phyloP scores from a whole-genome alignment of 495 filamentous ascomycete species.

The Penicillium egyptiacum region DNA sequence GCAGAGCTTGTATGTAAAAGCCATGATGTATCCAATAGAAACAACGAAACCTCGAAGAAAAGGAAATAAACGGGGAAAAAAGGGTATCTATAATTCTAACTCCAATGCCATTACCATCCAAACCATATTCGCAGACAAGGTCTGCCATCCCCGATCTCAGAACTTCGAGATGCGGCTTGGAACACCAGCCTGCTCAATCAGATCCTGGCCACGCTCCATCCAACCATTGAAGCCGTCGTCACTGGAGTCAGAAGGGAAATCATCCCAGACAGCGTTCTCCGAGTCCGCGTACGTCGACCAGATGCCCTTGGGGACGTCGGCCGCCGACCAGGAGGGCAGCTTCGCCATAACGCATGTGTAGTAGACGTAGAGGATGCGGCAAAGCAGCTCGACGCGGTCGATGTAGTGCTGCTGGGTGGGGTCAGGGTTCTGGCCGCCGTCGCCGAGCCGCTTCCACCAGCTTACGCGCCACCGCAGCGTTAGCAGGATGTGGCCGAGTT shows the following conservation, averaged over 20 bases:
- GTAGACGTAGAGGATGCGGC: slow-evolving; percentile 52
- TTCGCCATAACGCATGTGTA: slow-evolving; percentile 51
- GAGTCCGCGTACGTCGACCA: slow-evolving; percentile 50
- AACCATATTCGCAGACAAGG: slow-evolving; percentile 18
- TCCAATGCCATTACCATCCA: slow-evolving; percentile 25
- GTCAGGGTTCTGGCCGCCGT: slow-evolving; percentile 44
- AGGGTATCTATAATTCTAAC: slow-evolving; percentile 44
- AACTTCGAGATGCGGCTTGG: slow-evolving; percentile 35
- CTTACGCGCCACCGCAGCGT: slow-evolving; percentile 51
- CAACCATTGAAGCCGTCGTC: slow-evolving; percentile 45
- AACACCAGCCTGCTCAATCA: slow-evolving; percentile 49
- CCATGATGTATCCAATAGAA: slow-evolving; percentile 21
- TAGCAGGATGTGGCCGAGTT: slow-evolving; percentile 48
- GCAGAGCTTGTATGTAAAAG: slow-evolving; percentile 11
- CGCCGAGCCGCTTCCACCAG: slow-evolving; percentile 51
- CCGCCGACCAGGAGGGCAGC: slow-evolving; percentile 44
- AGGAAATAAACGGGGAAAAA: slow-evolving; percentile 20
- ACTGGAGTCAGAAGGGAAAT: slow-evolving; percentile 45
- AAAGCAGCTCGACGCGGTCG: slow-evolving; percentile 48
- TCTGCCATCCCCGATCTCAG: not conserved
- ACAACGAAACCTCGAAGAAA: slow-evolving; percentile 11
- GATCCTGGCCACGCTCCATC: slow-evolving; percentile 42
- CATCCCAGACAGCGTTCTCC: slow-evolving; percentile 45
- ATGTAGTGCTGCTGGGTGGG: slow-evolving; percentile 47
- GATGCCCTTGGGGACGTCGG: slow-evolving; percentile 43